Evolutionary conservation across 495 filamentous ascomycete species (phyloP).

Genomic region (Podospora sp.): DNA sequence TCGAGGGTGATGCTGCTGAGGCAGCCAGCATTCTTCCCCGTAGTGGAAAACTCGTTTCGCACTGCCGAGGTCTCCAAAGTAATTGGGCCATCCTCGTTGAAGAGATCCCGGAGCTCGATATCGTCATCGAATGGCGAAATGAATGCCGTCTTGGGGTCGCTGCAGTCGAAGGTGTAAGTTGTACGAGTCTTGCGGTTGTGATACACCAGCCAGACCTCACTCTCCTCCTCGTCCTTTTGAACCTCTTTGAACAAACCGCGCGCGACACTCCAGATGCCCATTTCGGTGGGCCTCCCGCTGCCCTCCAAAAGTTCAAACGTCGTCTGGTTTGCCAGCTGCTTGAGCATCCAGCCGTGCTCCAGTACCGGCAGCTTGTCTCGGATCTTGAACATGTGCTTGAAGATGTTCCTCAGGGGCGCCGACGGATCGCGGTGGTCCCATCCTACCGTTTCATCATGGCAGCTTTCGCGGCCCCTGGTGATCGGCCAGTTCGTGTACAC

Average conservation of each 20-base stretch:
- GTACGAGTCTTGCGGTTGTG: constrained; percentile 60
- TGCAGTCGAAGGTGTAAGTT: constrained; percentile 66
- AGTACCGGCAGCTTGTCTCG: constrained; percentile 61
- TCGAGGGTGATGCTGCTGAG: constrained; percentile 54
- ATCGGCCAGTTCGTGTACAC: constrained; percentile 66
- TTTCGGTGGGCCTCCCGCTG: constrained; percentile 60
- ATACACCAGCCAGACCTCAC: constrained; percentile 68
- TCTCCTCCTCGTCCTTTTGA: constrained; percentile 59
- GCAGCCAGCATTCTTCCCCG: constrained; percentile 56
- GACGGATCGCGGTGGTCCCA: constrained; percentile 73
- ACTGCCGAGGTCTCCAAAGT: constrained; percentile 38
- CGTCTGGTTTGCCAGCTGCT: constrained; percentile 63
- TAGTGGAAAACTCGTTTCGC: constrained; percentile 36
- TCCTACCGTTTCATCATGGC: constrained; percentile 58
- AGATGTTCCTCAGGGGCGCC: constrained; percentile 65
- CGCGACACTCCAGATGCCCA: constrained; percentile 68
- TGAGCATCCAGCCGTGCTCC: constrained; percentile 66
- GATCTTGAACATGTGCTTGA: constrained; percentile 69
- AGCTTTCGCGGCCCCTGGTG: constrained; percentile 57
- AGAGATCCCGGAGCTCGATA: constrained; percentile 66
- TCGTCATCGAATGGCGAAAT: constrained; percentile 61
- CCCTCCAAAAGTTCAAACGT: constrained; percentile 54
- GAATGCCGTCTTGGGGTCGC: constrained; percentile 47
- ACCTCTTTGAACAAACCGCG: constrained; percentile 52
- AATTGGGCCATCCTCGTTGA: constrained; percentile 64